Conservation (phyloP, 176 grass and related monocot genomes). For the Zoysia japonica region DNA sequence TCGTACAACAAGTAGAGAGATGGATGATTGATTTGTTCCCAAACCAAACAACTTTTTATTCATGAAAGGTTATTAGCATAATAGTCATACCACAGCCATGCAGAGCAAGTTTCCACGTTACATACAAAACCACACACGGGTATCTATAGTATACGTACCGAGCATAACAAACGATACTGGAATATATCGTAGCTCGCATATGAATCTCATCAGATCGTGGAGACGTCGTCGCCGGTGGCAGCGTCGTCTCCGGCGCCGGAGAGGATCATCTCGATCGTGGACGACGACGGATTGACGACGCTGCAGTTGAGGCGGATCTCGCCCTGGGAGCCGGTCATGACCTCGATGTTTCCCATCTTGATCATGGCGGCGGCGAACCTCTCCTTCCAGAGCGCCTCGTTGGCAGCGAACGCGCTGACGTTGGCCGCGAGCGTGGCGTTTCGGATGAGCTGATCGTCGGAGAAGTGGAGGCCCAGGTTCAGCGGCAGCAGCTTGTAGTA, state of each 20-base stretch:
- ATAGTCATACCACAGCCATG: too few species aligned
- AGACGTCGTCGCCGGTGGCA: neutral
- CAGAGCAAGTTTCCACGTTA: too few species aligned
- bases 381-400: slow-evolving; percentile 50
- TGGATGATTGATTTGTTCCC: too few species aligned
- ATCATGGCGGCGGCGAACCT: slow-evolving; percentile 52
- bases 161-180: neutral
- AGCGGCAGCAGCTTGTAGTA: slow-evolving; percentile 60
- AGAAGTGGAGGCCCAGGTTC: slow-evolving; percentile 47
- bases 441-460: slow-evolving; percentile 47
- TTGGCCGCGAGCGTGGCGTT: too few species aligned
- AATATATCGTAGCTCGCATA: too few species aligned
- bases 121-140: too few species aligned
- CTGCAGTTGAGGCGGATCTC: slow-evolving; percentile 49
- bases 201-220: slow-evolving; percentile 12
- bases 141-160: too few species aligned
- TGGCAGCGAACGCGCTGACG: slow-evolving; percentile 31
- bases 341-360: slow-evolving; percentile 59
- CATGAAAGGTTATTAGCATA: too few species aligned
- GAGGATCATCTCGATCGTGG: neutral
- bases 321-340: slow-evolving; percentile 48
- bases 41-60: too few species aligned
- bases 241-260: neutral
- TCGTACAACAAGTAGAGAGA: too few species aligned
- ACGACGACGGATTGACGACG: slow-evolving; percentile 47